Percentiles rank a stretch among this genome's conserved stretches.
These are phyloP conservation scores for Urtica urens DNA, from an alignment of 306 rosid species.

Conservation along the genomic window DNA sequence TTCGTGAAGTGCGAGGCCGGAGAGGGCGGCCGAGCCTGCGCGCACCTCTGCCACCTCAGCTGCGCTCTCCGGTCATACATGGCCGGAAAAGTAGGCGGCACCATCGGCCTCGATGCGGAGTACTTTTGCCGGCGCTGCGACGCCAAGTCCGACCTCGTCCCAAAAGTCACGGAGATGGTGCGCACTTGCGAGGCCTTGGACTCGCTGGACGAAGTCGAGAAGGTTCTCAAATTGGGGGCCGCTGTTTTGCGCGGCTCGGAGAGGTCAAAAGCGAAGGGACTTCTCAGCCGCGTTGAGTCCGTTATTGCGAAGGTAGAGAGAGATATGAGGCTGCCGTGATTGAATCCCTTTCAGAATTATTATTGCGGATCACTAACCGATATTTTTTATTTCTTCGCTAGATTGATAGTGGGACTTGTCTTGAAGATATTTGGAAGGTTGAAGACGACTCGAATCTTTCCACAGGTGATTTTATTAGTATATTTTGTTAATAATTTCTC, in stretches of 20 bases:
- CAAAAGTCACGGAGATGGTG: slow-evolving; percentile 40
- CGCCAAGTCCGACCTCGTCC: slow-evolving; percentile 52
- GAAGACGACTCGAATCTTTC: slow-evolving; percentile 21
- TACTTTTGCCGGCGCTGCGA: slow-evolving; percentile 86
- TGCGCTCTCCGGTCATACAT: slow-evolving; percentile 52
- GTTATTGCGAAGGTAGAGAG: slow-evolving; percentile 51
- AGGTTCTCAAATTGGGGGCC: slow-evolving; percentile 47
- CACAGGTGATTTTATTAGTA: slow-evolving; percentile 34
- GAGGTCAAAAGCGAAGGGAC: slow-evolving; percentile 33
- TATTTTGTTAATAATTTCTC: too few relatives aligned
- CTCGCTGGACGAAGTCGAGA: slow-evolving; percentile 39
- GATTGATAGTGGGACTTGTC: slow-evolving; percentile 43
- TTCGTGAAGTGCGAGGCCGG: slow-evolving; percentile 46
- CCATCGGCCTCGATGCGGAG: slow-evolving; percentile 55
- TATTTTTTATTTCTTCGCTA: slow-evolving; percentile 38
- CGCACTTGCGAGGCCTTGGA: slow-evolving; percentile 37
- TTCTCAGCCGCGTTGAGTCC: slow-evolving; percentile 38
- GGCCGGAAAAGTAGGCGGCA: slow-evolving; percentile 74
- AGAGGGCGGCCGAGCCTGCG: slow-evolving; percentile 41
- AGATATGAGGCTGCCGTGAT: slow-evolving; percentile 8
- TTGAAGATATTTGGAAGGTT: slow-evolving; percentile 46
- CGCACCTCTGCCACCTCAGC: slow-evolving; percentile 66
- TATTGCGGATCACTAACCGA: slow-evolving; percentile 27
- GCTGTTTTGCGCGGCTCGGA: slow-evolving; percentile 63
- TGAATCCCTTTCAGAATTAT: slow-evolving; percentile 14